These are phyloP conservation scores for Articulospora tetracladia DNA, from an alignment of 495 filamentous ascomycete genomes.

Conservation along the genomic window DNA sequence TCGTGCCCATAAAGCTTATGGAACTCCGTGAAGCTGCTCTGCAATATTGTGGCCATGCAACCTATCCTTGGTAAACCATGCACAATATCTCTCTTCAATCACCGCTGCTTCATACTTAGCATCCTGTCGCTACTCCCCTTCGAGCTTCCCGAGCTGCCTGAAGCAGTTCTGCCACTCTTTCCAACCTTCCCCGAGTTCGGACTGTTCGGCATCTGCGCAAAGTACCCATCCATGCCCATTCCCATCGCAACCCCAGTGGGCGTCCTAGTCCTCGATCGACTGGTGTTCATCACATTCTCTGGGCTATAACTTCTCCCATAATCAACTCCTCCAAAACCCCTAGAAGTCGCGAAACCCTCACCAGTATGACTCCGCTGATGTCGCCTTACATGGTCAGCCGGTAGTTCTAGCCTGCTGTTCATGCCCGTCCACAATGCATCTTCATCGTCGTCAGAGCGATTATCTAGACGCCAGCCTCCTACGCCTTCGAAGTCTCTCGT, in stretches of 20 bases:
- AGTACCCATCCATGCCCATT: constrained; percentile 16
- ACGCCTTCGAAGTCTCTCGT: constrained; percentile 82
- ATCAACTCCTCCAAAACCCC: background rate
- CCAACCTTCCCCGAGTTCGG: background rate
- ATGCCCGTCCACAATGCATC: constrained; percentile 68
- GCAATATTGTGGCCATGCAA: too few species aligned
- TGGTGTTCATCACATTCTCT: constrained; percentile 28
- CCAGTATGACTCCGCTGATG: constrained; percentile 19
- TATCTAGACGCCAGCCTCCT: constrained; percentile 66
- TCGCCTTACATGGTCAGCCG: constrained; percentile 30
- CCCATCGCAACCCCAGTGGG: constrained; percentile 22
- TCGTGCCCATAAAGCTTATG: too few species aligned
- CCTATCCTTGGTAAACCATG: too few species aligned
- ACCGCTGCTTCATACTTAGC: constrained; percentile 23
- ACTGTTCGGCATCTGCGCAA: constrained; percentile 7
- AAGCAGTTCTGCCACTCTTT: background rate
- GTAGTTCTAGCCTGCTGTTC: constrained; percentile 69
- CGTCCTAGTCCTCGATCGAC: constrained; percentile 30
- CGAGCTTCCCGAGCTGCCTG: background rate
- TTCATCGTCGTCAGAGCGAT: constrained; percentile 53
- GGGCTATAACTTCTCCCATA: constrained; percentile 14
- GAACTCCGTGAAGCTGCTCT: too few species aligned
- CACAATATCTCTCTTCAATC: background rate
- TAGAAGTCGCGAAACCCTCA: background rate
- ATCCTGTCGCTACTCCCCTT: background rate